A percentile compares a stretch with the other conserved stretches of the same genome.
Conservation (phyloP, 2,329 filamentous ascomycete genomes). For the Amylocarpus encephaloides region DNA sequence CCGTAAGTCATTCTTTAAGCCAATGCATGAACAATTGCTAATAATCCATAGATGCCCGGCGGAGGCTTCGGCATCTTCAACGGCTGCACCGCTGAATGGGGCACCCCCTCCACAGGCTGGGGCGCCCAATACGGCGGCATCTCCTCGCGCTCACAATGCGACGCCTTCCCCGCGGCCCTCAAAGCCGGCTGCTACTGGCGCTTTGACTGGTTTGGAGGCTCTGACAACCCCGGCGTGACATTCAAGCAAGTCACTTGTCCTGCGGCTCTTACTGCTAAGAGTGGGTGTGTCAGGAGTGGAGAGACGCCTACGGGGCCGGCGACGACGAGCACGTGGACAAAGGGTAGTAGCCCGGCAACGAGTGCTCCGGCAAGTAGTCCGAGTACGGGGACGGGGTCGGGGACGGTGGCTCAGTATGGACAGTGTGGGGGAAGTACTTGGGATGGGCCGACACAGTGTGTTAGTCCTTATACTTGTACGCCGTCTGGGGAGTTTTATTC, state of each 20-base stretch:
- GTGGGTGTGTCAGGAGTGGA: conserved; percentile 33
- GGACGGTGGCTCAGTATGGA: conserved; percentile 14
- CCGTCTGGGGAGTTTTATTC: conserved; percentile 5
- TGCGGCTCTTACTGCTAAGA: conserved; percentile 37
- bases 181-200: conserved; percentile 45
- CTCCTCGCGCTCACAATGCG: conserved; percentile 37
- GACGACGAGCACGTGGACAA: conserved; percentile 3
- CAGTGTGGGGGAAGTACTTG: conserved; percentile 11
- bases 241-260: conserved; percentile 45
- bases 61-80: conserved; percentile 52
- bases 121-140: conserved; percentile 45
- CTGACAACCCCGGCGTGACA: conserved; percentile 41
- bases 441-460: conserved; percentile 8
- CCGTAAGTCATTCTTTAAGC: conserved; percentile 17
- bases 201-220: conserved; percentile 46
- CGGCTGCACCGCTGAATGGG: conserved; percentile 45
- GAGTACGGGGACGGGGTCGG: background rate
- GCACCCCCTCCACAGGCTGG: conserved; percentile 37
- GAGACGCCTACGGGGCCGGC: conserved; percentile 35
- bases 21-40: conserved; percentile 33
- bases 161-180: conserved; percentile 38
- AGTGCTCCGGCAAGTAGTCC: background rate
- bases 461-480: conserved; percentile 4
- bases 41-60: conserved; percentile 46
- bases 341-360: background rate